Evolutionary conservation across 2,329 filamentous ascomycete genomes (phyloP).

Genomic region (Ophiostoma sp.): DNA sequence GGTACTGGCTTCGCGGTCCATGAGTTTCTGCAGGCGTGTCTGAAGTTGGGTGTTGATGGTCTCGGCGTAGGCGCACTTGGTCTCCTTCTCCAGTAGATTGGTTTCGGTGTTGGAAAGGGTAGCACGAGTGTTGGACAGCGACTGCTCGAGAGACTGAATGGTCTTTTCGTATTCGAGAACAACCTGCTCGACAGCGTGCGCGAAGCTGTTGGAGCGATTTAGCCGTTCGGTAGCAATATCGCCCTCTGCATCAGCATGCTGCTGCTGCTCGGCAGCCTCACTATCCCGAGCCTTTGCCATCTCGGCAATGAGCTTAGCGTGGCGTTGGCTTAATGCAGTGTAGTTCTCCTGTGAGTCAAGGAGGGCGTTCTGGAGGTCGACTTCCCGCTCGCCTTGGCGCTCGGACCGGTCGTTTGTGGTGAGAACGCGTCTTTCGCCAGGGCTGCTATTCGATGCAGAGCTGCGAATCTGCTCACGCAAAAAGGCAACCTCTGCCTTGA

Average conservation of each 20-base stretch:
- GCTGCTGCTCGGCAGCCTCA: conserved; percentile 54
- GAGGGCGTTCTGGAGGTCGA: conserved; percentile 88
- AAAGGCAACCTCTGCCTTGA: conserved; percentile 91
- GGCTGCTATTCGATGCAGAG: conserved; percentile 57
- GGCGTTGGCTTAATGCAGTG: conserved; percentile 79
- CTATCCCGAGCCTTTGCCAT: conserved; percentile 79
- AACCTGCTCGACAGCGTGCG: conserved; percentile 90
- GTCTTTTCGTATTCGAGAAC: conserved; percentile 98
- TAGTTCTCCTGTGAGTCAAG: conserved; percentile 94
- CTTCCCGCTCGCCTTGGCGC: conserved; percentile 75
- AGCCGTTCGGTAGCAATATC: conserved; percentile 80
- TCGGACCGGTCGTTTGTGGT: conserved; percentile 66
- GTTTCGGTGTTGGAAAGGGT: conserved; percentile 82
- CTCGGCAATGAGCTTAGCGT: conserved; percentile 92
- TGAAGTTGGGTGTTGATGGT: conserved; percentile 89
- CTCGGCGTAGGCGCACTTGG: conserved; percentile 86
- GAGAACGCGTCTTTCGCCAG: conserved; percentile 50
- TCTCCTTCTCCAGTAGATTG: conserved; percentile 83
- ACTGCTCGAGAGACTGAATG: conserved; percentile 87
- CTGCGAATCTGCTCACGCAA: conserved; percentile 88
- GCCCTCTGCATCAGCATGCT: conserved; percentile 58
- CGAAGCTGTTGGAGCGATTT: conserved; percentile 92
- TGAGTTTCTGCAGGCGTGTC: conserved; percentile 80
- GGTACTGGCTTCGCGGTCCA: conserved; percentile 85
- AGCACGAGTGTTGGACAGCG: conserved; percentile 78